A percentile compares a stretch with the other conserved stretches of the same genome.
These are phyloP conservation scores for Amborella trichopoda DNA, from an alignment of 164 flowering plant species.

Conservation along the genomic window DNA sequence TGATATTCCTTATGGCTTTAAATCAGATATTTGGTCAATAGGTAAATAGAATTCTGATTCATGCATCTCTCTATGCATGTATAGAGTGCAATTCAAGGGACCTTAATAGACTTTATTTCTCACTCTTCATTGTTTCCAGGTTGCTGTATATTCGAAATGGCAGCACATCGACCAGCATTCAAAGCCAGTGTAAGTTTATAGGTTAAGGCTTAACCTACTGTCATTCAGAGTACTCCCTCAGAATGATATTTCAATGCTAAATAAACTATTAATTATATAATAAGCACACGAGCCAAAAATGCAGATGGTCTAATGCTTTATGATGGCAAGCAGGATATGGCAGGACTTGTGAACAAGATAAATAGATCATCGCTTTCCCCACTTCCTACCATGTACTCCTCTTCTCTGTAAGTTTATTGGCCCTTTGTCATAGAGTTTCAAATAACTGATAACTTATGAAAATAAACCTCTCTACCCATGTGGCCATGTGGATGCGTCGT, in stretches of 20 bases:
- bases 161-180: conserved; percentile 82
- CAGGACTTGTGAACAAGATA: conserved; percentile 67
- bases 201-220: no score
- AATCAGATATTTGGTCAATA: conserved; percentile 92
- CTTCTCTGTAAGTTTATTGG: conserved; percentile 56
- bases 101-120: not conserved
- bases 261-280: no score
- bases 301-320: no score
- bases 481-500: no score
- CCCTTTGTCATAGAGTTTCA: no score
- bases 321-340: conserved; percentile 81
- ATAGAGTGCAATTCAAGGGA: not conserved
- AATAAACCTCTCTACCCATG: no score
- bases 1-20: conserved; percentile 85
- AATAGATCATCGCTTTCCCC: conserved; percentile 63
- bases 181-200: conserved; percentile 70
- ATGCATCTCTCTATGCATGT: conserved; percentile 1
- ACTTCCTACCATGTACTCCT: conserved; percentile 65
- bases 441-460: no score
- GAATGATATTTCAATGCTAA: no score
- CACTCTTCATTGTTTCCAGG: conserved; percentile 27
- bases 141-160: conserved; percentile 88
- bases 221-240: no score
- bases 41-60: conserved; percentile 29
- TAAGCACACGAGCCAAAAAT: no score